Evolutionary conservation across 176 grass and related monocot genomes (phyloP), one percentile per base, ranked within the genome.

Genomic region (Typha latifolia): DNA sequence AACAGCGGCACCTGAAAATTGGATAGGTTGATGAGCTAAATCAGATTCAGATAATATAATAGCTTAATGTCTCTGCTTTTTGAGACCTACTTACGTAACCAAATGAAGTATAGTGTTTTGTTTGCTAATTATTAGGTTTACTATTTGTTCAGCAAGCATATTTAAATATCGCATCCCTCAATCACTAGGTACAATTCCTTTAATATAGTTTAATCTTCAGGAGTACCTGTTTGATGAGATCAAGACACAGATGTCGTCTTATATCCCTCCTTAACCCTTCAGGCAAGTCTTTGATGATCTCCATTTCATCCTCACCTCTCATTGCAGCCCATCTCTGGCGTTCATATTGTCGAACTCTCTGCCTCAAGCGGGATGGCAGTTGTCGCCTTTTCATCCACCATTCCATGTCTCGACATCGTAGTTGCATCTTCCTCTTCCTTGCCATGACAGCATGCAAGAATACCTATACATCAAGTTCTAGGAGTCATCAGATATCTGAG

Each of bases 331-430:
- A 97, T 61, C 82, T 82, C 23, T 97, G 83, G 0, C 83, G 69
- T 82, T 97, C 94, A 3, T 82, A 92, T 62, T 92, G 79, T 5
- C 85, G 84, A 49, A 97, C 94, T 62, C 94, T 68, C 27, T 92
- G 94, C 23, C 94, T 77, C 61, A 97, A 72, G 16, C 85, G 78
- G n/a, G 85, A 92, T 0, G 94, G 85, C 22, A 97, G 56, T 37
- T 97, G 94, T 73, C 94, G 77, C 81, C 94, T 74, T 26, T 87
- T 78, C 94, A 97, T 97, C 94, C 94, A 97, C 94, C 94, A 97
- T 78, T 97, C 94, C 88, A 97, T 84, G 62, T 97, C 94, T 14
- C 89, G 83, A 68, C 77, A 97, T 3, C 89, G 64, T 49, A 97
- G 47, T 37, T 97, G 94, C 81, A 97, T 89, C 83, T 92, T 97